Conservation (phyloP, 805 yeast species). For the Candida berthetii region DNA sequence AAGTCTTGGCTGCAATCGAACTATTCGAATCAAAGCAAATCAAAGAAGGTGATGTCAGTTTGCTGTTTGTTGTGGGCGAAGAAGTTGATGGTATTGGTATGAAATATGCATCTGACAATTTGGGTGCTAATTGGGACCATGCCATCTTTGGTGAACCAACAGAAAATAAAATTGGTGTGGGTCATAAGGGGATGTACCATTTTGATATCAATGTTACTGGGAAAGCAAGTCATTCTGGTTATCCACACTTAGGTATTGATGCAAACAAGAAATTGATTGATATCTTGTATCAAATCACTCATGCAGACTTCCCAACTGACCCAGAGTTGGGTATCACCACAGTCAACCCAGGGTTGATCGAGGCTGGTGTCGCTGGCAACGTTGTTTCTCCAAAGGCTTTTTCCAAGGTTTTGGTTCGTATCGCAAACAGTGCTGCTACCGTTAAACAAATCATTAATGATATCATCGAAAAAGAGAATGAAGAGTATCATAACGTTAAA, state of each 20-base stretch:
- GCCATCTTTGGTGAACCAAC: slow-evolving; percentile 77
- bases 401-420: slow-evolving; percentile 45
- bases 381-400: slow-evolving; percentile 55
- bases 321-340: slow-evolving; percentile 56
- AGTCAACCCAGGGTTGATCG: slow-evolving; percentile 49
- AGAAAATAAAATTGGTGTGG: slow-evolving; percentile 58
- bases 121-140: slow-evolving; percentile 43
- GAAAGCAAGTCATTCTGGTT: slow-evolving; percentile 59
- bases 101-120: slow-evolving; percentile 30
- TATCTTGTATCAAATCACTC: slow-evolving; percentile 37
- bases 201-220: slow-evolving; percentile 43
- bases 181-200: slow-evolving; percentile 57
- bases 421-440: slow-evolving; percentile 38
- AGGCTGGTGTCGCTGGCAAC: slow-evolving; percentile 62
- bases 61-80: slow-evolving; percentile 66
- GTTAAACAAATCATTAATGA: slow-evolving; percentile 22
- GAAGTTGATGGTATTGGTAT: slow-evolving; percentile 65
- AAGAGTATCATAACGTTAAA: slow-evolving; percentile 18
- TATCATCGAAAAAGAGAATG: slow-evolving; percentile 26
- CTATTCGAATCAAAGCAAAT: slow-evolving; percentile 31
- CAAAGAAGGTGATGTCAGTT: slow-evolving; percentile 47
- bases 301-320: slow-evolving; percentile 40
- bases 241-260: slow-evolving; percentile 62
- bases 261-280: slow-evolving; percentile 54
- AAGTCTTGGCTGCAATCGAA: slow-evolving; percentile 47